Percentiles rank a stretch among this genome's conserved stretches.
phyloP scores from a whole-genome alignment of 2,329 filamentous ascomycete species.

The Diaporthe humulicola region DNA sequence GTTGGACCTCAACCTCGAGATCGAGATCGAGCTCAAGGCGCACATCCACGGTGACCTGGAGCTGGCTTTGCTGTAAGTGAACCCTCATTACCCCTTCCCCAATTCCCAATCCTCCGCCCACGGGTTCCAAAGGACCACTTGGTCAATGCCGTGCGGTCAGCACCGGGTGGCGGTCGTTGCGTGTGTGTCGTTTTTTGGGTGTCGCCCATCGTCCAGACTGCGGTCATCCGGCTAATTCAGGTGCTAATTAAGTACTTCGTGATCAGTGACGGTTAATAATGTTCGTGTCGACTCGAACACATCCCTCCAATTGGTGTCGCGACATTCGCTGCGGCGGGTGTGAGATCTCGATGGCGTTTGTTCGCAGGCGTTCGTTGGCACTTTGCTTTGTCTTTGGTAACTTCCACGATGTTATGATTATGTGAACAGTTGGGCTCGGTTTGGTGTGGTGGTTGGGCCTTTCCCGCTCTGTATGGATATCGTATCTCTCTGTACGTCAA shows the following conservation, averaged over 20 bases:
- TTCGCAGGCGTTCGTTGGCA: not conserved
- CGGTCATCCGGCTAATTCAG: constrained; percentile 36
- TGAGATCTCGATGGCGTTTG: constrained; percentile 12
- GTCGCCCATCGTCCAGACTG: constrained; percentile 6
- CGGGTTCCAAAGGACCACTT: not conserved
- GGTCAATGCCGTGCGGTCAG: not conserved
- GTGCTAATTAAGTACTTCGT: constrained; percentile 40
- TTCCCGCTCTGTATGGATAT: constrained; percentile 13
- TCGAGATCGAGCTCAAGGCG: constrained; percentile 85
- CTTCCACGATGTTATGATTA: constrained; percentile 37
- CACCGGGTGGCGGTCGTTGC: not conserved
- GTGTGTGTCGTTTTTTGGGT: not conserved
- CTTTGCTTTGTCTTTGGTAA: not conserved
- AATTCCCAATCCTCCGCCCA: not conserved
- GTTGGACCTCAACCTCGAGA: constrained; percentile 81
- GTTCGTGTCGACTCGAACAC: not conserved
- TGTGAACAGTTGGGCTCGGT: not conserved
- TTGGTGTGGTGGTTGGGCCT: not conserved
- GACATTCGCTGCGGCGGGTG: not conserved
- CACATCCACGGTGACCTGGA: constrained; percentile 84
- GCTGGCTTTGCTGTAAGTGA: constrained; percentile 75
- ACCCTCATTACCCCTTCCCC: not conserved
- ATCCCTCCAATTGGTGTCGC: not conserved
- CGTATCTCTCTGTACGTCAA: not conserved
- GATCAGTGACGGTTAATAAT: constrained; percentile 38